phyloP scores from a whole-genome alignment of 148 eudicot genomes.

The Spergularia bocconei region DNA sequence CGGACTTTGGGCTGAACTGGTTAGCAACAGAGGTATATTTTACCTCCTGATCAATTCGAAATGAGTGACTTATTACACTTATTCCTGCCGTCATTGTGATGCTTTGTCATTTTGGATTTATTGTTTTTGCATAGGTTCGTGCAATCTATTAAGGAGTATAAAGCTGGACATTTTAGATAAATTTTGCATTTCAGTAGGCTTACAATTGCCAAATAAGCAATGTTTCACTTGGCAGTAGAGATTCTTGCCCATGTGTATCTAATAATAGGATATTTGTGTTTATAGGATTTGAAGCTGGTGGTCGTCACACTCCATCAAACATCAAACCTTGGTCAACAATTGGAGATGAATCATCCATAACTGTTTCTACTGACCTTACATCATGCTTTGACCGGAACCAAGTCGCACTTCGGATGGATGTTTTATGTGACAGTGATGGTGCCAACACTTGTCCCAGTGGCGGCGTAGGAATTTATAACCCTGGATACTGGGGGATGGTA shows the following conservation, averaged over 20 bases:
- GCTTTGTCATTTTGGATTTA: no score
- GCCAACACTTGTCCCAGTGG: slow-evolving; percentile 60
- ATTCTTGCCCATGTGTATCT: slow-evolving; percentile 4
- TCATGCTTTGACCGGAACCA: slow-evolving; percentile 91
- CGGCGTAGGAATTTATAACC: slow-evolving; percentile 92
- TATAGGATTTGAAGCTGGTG: slow-evolving; percentile 90
- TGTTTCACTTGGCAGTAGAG: background rate
- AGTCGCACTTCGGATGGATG: slow-evolving; percentile 82
- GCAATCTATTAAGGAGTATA: no score
- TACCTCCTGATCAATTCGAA: background rate
- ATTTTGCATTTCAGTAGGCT: no score
- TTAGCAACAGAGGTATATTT: slow-evolving; percentile 72
- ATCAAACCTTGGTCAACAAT: slow-evolving; percentile 80
- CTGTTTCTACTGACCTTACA: slow-evolving; percentile 72
- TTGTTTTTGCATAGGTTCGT: no score
- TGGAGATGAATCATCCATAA: slow-evolving; percentile 61
- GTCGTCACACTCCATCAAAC: slow-evolving; percentile 62
- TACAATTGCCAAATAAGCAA: background rate
- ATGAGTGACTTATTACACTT: no score
- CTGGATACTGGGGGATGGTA: slow-evolving; percentile 99
- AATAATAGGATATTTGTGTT: slow-evolving; percentile 17
- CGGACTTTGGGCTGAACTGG: slow-evolving; percentile 96
- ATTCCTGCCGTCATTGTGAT: no score
- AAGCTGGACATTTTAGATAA: background rate
- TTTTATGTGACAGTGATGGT: slow-evolving; percentile 60